Conservation (phyloP, 2,329 filamentous ascomycete species). For the Aspergillus uvarum region DNA sequence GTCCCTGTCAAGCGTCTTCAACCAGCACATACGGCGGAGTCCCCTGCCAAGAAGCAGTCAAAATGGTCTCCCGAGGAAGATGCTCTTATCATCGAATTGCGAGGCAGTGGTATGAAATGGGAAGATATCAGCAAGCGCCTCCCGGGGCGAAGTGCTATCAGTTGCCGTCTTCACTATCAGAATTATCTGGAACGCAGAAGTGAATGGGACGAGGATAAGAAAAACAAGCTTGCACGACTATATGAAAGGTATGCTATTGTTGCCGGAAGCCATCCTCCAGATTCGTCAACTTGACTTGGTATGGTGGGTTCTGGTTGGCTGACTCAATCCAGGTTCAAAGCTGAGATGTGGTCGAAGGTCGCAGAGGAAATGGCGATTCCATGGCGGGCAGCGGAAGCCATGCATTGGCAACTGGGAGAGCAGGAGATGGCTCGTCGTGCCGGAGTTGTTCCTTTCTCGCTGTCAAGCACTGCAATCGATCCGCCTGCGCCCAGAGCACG, state of each 20-base stretch:
- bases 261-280: background rate
- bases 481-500: conserved; percentile 39
- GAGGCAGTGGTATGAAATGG: conserved; percentile 95
- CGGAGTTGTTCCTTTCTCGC: conserved; percentile 80
- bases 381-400: conserved; percentile 92
- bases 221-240: conserved; percentile 90
- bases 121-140: conserved; percentile 93
- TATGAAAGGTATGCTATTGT: conserved; percentile 77
- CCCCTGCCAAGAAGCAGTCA: conserved; percentile 87
- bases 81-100: conserved; percentile 86
- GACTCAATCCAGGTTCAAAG: conserved; percentile 71
- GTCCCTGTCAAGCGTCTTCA: conserved; percentile 44
- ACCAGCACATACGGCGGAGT: conserved; percentile 52
- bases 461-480: conserved; percentile 60
- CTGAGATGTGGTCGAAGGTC: conserved; percentile 96
- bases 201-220: conserved; percentile 96
- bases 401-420: conserved; percentile 97
- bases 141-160: conserved; percentile 88
- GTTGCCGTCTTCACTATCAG: conserved; percentile 91
- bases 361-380: conserved; percentile 93
- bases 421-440: conserved; percentile 90
- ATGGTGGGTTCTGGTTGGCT: conserved; percentile 10
- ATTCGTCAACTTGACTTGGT: conserved; percentile 13
- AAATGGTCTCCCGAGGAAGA: conserved; percentile 97
- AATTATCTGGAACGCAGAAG: conserved; percentile 92